Evolutionary conservation across 2,329 filamentous ascomycete genomes (phyloP).

Genomic region (Penicillium frequentans): DNA sequence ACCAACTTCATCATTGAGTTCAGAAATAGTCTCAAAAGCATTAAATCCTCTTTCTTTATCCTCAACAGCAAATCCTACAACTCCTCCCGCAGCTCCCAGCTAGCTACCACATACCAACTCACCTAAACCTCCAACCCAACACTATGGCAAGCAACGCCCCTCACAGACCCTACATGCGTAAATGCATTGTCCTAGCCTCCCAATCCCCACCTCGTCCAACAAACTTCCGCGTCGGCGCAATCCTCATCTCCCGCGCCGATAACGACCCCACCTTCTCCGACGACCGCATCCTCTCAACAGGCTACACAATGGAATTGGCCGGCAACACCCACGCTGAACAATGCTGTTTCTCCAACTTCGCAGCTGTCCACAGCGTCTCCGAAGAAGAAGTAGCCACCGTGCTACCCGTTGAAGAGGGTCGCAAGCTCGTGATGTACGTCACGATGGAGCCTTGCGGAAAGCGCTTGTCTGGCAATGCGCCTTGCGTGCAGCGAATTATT

Average conservation of each 20-base stretch:
- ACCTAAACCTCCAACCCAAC: background rate
- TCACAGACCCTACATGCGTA: constrained; percentile 59
- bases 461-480: constrained; percentile 47
- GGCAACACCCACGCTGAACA: constrained; percentile 98
- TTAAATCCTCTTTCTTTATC: background rate
- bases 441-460: constrained; percentile 68
- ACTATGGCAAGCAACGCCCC: constrained; percentile 26
- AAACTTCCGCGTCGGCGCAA: constrained; percentile 92
- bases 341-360: constrained; percentile 75
- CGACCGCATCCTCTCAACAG: constrained; percentile 68
- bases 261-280: constrained; percentile 24
- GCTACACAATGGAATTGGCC: constrained; percentile 84
- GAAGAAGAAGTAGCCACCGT: constrained; percentile 40
- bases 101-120: background rate
- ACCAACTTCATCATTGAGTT: background rate
- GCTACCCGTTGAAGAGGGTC: constrained; percentile 41
- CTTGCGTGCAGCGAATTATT: constrained; percentile 74
- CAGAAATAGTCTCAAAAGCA: background rate
- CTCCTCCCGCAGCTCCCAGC: background rate
- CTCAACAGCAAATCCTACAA: no score
- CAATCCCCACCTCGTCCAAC: constrained; percentile 82
- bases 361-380: constrained; percentile 32
- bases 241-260: constrained; percentile 60
- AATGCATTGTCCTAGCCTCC: constrained; percentile 73
- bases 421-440: constrained; percentile 72